Evolutionary conservation across 2,329 filamentous ascomycete genomes (phyloP).

Genomic region (Nemania abortiva): DNA sequence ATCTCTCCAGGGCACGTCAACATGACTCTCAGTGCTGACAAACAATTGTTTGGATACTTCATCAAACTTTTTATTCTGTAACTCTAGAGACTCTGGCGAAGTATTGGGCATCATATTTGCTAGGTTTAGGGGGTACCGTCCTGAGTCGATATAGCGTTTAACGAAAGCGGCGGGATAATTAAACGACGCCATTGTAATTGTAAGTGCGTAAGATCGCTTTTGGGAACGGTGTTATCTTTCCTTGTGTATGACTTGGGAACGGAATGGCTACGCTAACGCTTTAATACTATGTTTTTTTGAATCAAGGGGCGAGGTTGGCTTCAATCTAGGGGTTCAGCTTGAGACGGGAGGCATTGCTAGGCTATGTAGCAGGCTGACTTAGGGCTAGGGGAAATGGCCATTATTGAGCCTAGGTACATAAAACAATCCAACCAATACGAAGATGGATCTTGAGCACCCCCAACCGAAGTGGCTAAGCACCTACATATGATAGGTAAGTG

Average conservation of each 20-base stretch:
- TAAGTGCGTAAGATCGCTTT: not conserved
- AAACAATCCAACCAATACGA: not conserved
- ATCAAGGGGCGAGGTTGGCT: not conserved
- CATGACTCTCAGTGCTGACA: not conserved
- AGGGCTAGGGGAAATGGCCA: no score
- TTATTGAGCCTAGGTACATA: no score
- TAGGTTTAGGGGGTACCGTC: conserved; percentile 2
- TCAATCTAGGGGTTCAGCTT: not conserved
- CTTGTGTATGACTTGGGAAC: not conserved
- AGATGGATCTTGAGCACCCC: not conserved
- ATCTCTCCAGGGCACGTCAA: conserved; percentile 19
- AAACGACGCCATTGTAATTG: not conserved
- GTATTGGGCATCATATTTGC: conserved; percentile 14
- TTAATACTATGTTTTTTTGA: not conserved
- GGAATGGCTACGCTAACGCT: not conserved
- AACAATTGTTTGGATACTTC: not conserved
- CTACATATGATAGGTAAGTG: not conserved
- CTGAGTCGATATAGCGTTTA: conserved; percentile 11
- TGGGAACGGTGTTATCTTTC: not conserved
- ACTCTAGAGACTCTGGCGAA: not conserved
- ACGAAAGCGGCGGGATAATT: not conserved
- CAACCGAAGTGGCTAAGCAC: not conserved
- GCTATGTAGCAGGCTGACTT: no score
- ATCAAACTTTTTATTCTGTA: not conserved
- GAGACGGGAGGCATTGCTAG: not conserved